Evolutionary conservation across 2,329 filamentous ascomycete species (phyloP).

Genomic region (Sarocladium brachiariae): DNA sequence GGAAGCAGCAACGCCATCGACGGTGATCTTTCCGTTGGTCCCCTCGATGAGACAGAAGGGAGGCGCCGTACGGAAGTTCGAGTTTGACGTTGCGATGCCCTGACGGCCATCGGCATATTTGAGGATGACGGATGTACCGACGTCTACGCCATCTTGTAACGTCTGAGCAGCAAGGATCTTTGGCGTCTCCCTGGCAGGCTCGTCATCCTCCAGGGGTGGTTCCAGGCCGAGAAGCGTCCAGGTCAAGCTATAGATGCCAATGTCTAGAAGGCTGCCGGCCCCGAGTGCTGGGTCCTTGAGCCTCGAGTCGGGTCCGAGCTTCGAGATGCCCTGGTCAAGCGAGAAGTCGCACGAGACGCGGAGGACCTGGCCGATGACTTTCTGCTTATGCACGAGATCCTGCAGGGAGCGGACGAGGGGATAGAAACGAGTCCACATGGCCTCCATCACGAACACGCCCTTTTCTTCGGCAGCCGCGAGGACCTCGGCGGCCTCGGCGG

Average conservation of each 20-base stretch:
- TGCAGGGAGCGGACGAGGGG: slow-evolving; percentile 29
- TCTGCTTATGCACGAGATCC: slow-evolving; percentile 30
- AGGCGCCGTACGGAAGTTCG: slow-evolving; percentile 17
- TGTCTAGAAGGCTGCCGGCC: slow-evolving; percentile 35
- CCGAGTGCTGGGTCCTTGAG: slow-evolving; percentile 32
- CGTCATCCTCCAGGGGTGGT: slow-evolving; percentile 18
- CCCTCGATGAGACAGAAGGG: slow-evolving; percentile 35
- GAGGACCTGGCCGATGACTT: slow-evolving; percentile 30
- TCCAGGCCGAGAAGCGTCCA: slow-evolving; percentile 32
- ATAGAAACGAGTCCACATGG: slow-evolving; percentile 38
- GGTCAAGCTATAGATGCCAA: slow-evolving; percentile 36
- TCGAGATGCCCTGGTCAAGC: slow-evolving; percentile 27
- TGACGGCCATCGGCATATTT: slow-evolving; percentile 31
- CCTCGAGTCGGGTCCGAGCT: slow-evolving; percentile 23
- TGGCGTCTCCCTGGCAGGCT: slow-evolving; percentile 18
- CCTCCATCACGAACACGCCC: slow-evolving; percentile 38
- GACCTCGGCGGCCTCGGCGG: slow-evolving; percentile 31
- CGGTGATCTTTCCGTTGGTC: slow-evolving; percentile 27
- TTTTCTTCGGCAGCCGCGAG: slow-evolving; percentile 30
- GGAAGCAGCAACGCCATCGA: slow-evolving; percentile 27
- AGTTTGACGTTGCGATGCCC: slow-evolving; percentile 34
- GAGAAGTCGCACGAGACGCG: slow-evolving; percentile 34
- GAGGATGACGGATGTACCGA: slow-evolving; percentile 30
- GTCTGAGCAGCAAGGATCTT: slow-evolving; percentile 31
- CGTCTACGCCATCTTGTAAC: slow-evolving; percentile 26